Conservation (phyloP, 2,329 filamentous ascomycete species). For the Exophiala spinifera region DNA sequence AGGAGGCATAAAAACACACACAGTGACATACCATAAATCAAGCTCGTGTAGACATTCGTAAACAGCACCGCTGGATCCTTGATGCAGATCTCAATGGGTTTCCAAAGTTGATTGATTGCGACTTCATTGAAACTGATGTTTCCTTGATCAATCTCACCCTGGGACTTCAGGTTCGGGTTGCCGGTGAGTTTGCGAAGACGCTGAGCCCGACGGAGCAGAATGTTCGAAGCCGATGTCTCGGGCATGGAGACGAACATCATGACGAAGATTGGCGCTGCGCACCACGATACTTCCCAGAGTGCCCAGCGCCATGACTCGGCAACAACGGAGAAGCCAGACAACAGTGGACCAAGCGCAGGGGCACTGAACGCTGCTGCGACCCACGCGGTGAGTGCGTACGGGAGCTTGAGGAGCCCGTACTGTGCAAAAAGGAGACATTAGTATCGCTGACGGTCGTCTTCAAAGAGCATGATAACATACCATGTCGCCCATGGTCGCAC, state of each 20-base stretch:
- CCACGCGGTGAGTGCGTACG: slow-evolving; percentile 60
- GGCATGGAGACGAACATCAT: slow-evolving; percentile 62
- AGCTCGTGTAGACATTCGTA: slow-evolving; percentile 59
- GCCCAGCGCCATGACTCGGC: slow-evolving; percentile 62
- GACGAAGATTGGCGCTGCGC: slow-evolving; percentile 57
- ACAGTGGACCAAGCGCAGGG: slow-evolving; percentile 40
- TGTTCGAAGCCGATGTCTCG: slow-evolving; percentile 59
- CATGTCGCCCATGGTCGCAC: slow-evolving; percentile 46
- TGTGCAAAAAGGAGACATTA: background rate
- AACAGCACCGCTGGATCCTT: slow-evolving; percentile 62
- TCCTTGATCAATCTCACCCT: slow-evolving; percentile 63
- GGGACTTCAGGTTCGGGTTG: slow-evolving; percentile 54
- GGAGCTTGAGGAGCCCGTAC: slow-evolving; percentile 54
- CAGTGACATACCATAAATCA: slow-evolving; percentile 49
- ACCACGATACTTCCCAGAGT: slow-evolving; percentile 59
- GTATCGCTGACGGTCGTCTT: no score
- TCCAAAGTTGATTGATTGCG: slow-evolving; percentile 57
- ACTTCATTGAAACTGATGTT: slow-evolving; percentile 48
- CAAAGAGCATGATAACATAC: slow-evolving; percentile 3
- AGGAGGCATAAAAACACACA: slow-evolving; percentile 21
- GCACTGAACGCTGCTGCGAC: slow-evolving; percentile 43
- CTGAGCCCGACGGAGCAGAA: slow-evolving; percentile 59
- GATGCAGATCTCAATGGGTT: slow-evolving; percentile 57
- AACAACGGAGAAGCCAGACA: slow-evolving; percentile 59
- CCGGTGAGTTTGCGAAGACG: slow-evolving; percentile 62